A percentile compares a stretch with the other conserved stretches of the same genome.
Evolutionary conservation across 805 yeast species (phyloP).

Genomic region (Myxozyma geophila): DNA sequence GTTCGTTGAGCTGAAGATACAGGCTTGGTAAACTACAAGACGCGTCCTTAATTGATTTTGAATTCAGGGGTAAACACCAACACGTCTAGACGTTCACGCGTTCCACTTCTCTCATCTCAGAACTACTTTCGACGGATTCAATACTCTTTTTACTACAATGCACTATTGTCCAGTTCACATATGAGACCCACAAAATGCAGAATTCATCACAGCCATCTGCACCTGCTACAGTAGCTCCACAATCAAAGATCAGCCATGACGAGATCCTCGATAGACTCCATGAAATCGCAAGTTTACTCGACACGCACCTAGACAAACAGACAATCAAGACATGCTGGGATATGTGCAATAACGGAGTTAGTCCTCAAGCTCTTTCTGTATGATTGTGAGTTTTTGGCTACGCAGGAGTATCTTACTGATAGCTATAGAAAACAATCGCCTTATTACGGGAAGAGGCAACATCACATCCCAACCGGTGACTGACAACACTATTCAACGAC

Average conservation of each 20-base stretch:
- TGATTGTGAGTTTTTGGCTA: conserved; percentile 5
- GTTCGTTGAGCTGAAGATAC: background rate
- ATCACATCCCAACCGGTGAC: conserved; percentile 5
- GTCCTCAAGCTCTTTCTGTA: conserved; percentile 43
- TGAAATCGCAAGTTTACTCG: conserved; percentile 44
- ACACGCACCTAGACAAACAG: conserved; percentile 40
- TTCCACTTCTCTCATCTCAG: no score
- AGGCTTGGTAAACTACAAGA: no score
- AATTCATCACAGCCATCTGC: background rate
- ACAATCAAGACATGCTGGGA: conserved; percentile 39
- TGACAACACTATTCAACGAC: background rate
- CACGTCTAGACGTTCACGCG: no score
- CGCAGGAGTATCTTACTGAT: background rate
- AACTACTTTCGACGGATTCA: no score
- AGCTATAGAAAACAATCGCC: conserved; percentile 14
- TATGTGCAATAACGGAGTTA: conserved; percentile 44
- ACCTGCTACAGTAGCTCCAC: no score
- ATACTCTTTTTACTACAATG: no score
- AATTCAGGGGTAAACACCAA: no score
- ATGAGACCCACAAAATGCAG: background rate
- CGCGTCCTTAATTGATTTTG: background rate
- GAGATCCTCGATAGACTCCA: conserved; percentile 16
- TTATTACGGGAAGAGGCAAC: conserved; percentile 7
- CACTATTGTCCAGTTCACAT: no score
- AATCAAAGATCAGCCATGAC: background rate